Conservation (phyloP, 495 filamentous ascomycete genomes). For the Talaromyces adpressus region DNA sequence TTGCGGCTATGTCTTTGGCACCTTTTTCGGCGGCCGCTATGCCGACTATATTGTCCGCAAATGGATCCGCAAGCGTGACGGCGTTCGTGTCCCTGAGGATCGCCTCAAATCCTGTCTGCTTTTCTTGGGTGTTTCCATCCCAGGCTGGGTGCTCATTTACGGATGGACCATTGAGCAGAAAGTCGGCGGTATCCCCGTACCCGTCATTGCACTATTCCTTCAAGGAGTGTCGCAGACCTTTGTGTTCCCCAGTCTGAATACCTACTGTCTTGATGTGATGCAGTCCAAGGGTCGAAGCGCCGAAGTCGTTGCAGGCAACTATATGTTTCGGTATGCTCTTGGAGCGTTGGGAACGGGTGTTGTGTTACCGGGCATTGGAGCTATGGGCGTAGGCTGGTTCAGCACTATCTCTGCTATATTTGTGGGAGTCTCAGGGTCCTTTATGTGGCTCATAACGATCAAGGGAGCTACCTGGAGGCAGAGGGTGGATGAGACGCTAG, state of each 20-base stretch:
- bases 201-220: slow-evolving; percentile 62
- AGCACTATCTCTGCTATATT: slow-evolving; percentile 50
- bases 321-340: slow-evolving; percentile 63
- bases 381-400: slow-evolving; percentile 64
- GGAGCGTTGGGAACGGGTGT: slow-evolving; percentile 57
- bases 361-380: slow-evolving; percentile 58
- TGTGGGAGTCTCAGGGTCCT: slow-evolving; percentile 38
- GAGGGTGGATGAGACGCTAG: slow-evolving; percentile 33
- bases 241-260: slow-evolving; percentile 66
- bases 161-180: slow-evolving; percentile 65
- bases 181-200: slow-evolving; percentile 59
- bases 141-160: slow-evolving; percentile 61
- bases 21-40: slow-evolving; percentile 64
- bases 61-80: slow-evolving; percentile 50
- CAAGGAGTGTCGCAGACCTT: slow-evolving; percentile 65
- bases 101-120: slow-evolving; percentile 54
- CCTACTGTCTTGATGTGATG: slow-evolving; percentile 73
- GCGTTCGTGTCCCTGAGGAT: slow-evolving; percentile 61
- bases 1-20: slow-evolving; percentile 61
- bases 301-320: slow-evolving; percentile 69
- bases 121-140: slow-evolving; percentile 54
- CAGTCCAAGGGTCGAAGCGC: slow-evolving; percentile 46
- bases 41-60: slow-evolving; percentile 59
- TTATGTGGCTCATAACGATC: slow-evolving; percentile 38
- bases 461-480: slow-evolving; percentile 52